phyloP scores from a whole-genome alignment of 1,139 yeast species.

The Saccharomyces hybrid region DNA sequence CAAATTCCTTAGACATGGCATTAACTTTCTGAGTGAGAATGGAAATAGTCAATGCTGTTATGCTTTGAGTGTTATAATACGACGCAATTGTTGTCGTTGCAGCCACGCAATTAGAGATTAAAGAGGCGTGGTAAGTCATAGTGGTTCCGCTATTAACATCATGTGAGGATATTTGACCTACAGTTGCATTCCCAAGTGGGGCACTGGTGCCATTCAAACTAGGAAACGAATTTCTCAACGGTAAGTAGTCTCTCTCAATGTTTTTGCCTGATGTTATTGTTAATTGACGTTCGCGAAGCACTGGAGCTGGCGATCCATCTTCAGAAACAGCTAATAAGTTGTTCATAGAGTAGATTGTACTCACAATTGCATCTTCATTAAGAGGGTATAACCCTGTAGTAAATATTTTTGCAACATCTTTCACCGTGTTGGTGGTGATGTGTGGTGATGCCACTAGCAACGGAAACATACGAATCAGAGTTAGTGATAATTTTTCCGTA shows the following conservation, averaged over 20 bases:
- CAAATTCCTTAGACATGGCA: constrained; percentile 36
- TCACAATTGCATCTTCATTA: constrained; percentile 70
- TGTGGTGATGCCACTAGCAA: constrained; percentile 29
- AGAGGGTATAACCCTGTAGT: constrained; percentile 40
- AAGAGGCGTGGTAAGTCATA: constrained; percentile 16
- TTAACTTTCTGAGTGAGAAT: constrained; percentile 75
- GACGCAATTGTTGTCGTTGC: constrained; percentile 68
- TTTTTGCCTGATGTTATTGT: constrained; percentile 23
- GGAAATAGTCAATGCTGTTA: constrained; percentile 74
- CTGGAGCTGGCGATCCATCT: constrained; percentile 32
- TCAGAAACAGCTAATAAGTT: constrained; percentile 61
- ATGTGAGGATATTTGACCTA: constrained; percentile 7
- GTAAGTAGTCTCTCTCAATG: background rate
- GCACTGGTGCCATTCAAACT: constrained; percentile 1
- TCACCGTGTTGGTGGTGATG: constrained; percentile 20
- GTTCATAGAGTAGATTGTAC: constrained; percentile 78
- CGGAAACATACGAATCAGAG: constrained; percentile 28
- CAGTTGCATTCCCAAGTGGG: constrained; percentile 1
- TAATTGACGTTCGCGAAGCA: constrained; percentile 32
- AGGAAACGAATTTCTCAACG: background rate
- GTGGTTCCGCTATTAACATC: constrained; percentile 3
- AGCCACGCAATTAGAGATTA: constrained; percentile 54
- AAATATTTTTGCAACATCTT: constrained; percentile 35
- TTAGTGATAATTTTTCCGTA: constrained; percentile 27
- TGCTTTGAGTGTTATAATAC: constrained; percentile 62